Evolutionary conservation across 2,329 filamentous ascomycete species (phyloP), one percentile per base, ranked within the genome.

Genomic region (Calonectria multiphialidica): DNA sequence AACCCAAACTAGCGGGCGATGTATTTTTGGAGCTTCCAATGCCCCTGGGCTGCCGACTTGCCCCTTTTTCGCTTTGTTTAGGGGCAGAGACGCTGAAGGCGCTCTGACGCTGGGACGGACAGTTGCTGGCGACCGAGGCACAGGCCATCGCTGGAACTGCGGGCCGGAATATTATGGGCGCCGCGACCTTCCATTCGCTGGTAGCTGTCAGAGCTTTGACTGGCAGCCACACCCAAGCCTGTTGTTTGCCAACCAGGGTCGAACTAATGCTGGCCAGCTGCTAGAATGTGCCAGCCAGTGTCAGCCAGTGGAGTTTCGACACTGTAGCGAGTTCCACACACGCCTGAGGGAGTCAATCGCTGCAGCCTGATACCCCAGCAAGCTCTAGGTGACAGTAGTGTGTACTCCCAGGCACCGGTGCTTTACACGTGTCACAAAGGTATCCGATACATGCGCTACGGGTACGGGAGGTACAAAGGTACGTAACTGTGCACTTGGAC

Each of bases 111-210:
- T 42, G 40, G 50, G 62, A 64, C 42, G n/a, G 37, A 53, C 30
- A 63, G 55, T 37, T 62, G 28, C 63, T 42, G 8, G 44, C 62
- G 6, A n/a, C 33, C 18, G 15, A 53, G 53, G 63, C 65, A 65
- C 53, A 42, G 68, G 35, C 63, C 68, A 70, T 50, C 23, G 15
- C 10, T 33, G 12, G n/a, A 45, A 57, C 37, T n/a, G 49, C 66
- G 74, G 72, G 62, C 10, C 79, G 78, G 78, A 79, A 63, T 57
- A 76, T 79, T 66, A 42, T 55, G 75, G 16, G 53, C 64, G 68
- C 78, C 49, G 63, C 25, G 45, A 28, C 12, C 16, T 53, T 33
- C 40, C 42, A 80, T 78, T 78, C 76, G 78, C 59, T 55, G 40
- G 35, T 23, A 59, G 57, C 66, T 68, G 65, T 57, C 45, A 61